phyloP scores from a whole-genome alignment of 768 basidiomycete species.

The Mycena albidolilacea region DNA sequence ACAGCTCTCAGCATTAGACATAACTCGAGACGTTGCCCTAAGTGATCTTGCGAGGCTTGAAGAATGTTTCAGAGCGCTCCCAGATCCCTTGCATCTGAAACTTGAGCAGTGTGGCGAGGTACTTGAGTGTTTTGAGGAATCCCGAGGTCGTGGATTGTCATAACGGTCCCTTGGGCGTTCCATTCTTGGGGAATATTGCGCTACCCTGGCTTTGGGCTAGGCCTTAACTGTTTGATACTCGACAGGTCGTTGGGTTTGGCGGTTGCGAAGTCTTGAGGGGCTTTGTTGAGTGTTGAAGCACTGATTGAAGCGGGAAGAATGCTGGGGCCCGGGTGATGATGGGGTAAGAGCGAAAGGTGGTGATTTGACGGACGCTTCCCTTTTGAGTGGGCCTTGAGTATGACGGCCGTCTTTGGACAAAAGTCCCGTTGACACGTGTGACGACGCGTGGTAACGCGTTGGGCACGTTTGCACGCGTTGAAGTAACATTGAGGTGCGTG shows the following conservation, averaged over 20 bases:
- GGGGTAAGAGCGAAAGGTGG: background rate
- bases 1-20: conserved; percentile 8
- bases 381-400: no score
- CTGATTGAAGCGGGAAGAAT: background rate
- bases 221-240: background rate
- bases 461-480: no score
- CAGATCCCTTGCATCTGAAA: no score
- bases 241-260: background rate
- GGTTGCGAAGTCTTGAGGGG: background rate
- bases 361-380: no score
- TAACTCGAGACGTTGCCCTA: no score
- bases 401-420: no score
- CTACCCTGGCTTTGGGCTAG: background rate
- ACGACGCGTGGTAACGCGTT: no score
- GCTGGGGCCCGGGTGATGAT: background rate
- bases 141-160: conserved; percentile 1
- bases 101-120: background rate
- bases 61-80: no score
- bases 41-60: no score
- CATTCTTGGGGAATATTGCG: background rate
- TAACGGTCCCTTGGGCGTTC: background rate
- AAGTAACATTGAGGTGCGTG: no score
- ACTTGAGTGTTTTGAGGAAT: background rate
- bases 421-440: no score
- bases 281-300: background rate